Evolutionary conservation across 495 filamentous ascomycete species (phyloP).

Genomic region (Aspergillus bridgeri): DNA sequence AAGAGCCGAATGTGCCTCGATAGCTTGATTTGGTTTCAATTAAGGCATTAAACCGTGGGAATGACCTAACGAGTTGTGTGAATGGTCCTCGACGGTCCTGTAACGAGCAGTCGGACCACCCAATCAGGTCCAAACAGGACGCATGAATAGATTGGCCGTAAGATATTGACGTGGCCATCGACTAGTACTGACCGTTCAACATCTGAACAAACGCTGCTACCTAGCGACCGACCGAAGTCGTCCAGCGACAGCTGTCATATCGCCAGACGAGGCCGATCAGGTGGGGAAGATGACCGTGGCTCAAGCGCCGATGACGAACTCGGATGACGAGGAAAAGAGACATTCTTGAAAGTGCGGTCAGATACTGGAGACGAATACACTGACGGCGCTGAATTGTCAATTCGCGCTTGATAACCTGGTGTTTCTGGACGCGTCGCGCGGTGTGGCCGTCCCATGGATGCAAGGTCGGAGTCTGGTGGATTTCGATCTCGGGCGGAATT

Average conservation of each 20-base stretch:
- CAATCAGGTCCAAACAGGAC: neutral
- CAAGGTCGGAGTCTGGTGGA: neutral
- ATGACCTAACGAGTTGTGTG: too few species aligned
- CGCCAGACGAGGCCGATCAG: neutral
- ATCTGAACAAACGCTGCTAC: neutral
- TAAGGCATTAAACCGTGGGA: too few species aligned
- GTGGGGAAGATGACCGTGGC: neutral
- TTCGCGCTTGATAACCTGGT: neutral
- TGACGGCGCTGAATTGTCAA: too few species aligned
- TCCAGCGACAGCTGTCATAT: neutral
- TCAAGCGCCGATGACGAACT: neutral
- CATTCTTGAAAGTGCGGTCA: neutral
- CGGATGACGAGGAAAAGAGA: neutral
- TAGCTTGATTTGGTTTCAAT: constrained; percentile 41
- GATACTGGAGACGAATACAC: too few species aligned
- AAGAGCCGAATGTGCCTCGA: constrained; percentile 33
- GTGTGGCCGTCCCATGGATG: neutral
- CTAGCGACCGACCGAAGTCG: neutral
- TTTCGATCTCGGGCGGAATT: neutral
- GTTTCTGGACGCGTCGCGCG: neutral
- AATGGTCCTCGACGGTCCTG: constrained; percentile 27
- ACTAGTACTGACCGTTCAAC: too few species aligned
- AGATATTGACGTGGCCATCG: neutral
- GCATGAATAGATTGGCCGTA: neutral
- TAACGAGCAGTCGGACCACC: constrained; percentile 25